Conservation (phyloP, 306 rosid species). For the Rosa lucieae region DNA sequence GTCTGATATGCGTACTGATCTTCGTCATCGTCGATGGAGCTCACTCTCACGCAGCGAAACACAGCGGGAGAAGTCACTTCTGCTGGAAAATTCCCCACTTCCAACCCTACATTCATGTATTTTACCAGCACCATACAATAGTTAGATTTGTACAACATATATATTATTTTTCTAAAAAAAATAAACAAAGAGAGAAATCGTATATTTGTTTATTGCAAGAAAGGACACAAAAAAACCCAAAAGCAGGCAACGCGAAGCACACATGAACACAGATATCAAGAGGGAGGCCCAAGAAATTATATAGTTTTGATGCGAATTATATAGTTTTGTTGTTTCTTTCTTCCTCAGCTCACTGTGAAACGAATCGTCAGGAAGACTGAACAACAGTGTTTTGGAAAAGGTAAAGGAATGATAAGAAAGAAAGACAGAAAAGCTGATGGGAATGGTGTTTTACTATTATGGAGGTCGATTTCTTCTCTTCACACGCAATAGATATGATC, state of each 20-base stretch:
- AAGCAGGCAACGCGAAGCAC: slow-evolving; percentile 9
- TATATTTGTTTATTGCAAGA: background rate
- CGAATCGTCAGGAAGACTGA: slow-evolving; percentile 48
- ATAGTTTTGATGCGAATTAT: slow-evolving; percentile 1
- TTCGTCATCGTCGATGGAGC: slow-evolving; percentile 63
- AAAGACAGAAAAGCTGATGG: slow-evolving; percentile 23
- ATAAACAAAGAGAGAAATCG: background rate
- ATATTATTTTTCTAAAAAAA: background rate
- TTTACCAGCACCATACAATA: background rate
- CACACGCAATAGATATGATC: slow-evolving; percentile 61
- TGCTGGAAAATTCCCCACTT: slow-evolving; percentile 66
- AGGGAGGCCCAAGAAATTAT: slow-evolving; percentile 12
- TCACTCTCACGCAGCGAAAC: slow-evolving; percentile 77
- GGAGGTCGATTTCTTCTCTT: slow-evolving; percentile 23
- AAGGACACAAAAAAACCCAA: background rate
- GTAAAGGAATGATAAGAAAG: slow-evolving; percentile 24
- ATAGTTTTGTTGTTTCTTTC: slow-evolving; percentile 32
- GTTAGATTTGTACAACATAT: background rate
- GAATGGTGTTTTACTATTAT: slow-evolving; percentile 3
- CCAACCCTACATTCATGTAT: slow-evolving; percentile 50
- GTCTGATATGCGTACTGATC: slow-evolving; percentile 90
- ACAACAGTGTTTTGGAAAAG: slow-evolving; percentile 53
- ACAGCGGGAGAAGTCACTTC: slow-evolving; percentile 63
- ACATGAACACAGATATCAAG: slow-evolving; percentile 34
- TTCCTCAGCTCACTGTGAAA: slow-evolving; percentile 27